Percentiles rank a stretch among this genome's conserved stretches.
phyloP scores from a whole-genome alignment of 192 early-diverging fungal species.

The Chytriomyces sp. region DNA sequence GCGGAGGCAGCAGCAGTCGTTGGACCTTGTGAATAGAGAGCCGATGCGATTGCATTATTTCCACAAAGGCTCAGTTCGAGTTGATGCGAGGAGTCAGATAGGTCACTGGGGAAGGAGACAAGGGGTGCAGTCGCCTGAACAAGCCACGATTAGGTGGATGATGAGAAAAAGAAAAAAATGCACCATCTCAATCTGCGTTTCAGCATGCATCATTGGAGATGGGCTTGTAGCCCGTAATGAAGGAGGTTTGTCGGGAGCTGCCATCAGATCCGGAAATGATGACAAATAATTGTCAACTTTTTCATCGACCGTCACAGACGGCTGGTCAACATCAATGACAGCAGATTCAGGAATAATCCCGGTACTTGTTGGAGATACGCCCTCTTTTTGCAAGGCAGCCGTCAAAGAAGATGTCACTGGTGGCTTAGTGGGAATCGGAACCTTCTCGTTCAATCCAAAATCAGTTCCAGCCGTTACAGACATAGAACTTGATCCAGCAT shows the following conservation, averaged over 20 bases:
- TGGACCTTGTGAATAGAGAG: neutral
- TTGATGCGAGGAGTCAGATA: constrained; percentile 48
- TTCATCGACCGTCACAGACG: constrained; percentile 29
- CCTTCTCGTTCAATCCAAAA: neutral
- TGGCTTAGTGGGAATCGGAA: neutral
- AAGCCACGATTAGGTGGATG: no score
- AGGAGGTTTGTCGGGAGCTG: constrained; percentile 24
- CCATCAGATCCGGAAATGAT: constrained; percentile 28
- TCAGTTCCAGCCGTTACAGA: constrained; percentile 6
- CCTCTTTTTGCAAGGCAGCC: neutral
- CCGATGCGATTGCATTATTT: constrained; percentile 2
- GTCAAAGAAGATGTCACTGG: neutral
- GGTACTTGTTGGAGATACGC: neutral
- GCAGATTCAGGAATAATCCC: neutral
- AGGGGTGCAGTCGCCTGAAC: neutral
- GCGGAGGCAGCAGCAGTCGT: constrained; percentile 30
- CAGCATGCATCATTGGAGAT: constrained; percentile 22
- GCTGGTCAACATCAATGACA: neutral
- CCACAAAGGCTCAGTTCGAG: constrained; percentile 62
- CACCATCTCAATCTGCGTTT: neutral
- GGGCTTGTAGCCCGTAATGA: constrained; percentile 15
- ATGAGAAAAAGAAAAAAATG: no score
- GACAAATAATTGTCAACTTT: constrained; percentile 55
- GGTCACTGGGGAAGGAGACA: constrained; percentile 25
- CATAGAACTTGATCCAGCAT: no score